Conservation (phyloP, 164 flowering plant genomes). For the Piper betle region DNA sequence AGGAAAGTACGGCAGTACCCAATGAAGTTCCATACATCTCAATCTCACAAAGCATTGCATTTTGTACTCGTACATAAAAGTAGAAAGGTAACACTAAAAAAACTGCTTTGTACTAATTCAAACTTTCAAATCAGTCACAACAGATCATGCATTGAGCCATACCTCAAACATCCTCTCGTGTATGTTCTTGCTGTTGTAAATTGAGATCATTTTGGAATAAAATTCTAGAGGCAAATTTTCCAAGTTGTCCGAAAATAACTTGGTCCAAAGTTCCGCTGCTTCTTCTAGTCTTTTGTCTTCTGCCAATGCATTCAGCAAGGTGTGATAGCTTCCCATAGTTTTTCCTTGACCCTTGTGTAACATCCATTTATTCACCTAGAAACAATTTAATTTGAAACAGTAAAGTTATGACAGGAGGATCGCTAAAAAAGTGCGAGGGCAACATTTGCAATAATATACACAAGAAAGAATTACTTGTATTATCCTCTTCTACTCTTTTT, state of each 20-base stretch:
- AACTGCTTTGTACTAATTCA: too few species aligned
- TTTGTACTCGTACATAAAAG: too few species aligned
- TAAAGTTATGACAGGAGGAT: not conserved
- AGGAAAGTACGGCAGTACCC: too few species aligned
- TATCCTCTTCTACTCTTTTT: slow-evolving; percentile 76
- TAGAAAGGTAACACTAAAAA: too few species aligned
- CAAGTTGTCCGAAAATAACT: slow-evolving; percentile 47
- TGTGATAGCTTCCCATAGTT: slow-evolving; percentile 81
- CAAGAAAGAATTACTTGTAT: slow-evolving; percentile 47
- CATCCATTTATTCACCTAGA: slow-evolving; percentile 91
- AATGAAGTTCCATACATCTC: too few species aligned
- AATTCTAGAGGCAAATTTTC: slow-evolving; percentile 70
- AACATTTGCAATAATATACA: too few species aligned
- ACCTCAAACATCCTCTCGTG: slow-evolving; percentile 90
- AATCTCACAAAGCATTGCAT: too few species aligned
- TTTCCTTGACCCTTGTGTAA: slow-evolving; percentile 93
- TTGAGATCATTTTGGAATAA: slow-evolving; percentile 71
- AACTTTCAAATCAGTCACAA: too few species aligned
- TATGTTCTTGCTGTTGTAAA: slow-evolving; percentile 57
- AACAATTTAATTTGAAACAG: not conserved
- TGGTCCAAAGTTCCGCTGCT: slow-evolving; percentile 73
- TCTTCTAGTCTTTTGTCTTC: slow-evolving; percentile 84
- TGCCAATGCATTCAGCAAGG: slow-evolving; percentile 62
- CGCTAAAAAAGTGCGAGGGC: not conserved
- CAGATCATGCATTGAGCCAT: slow-evolving; percentile 8